A percentile compares a stretch with the other conserved stretches of the same genome.
Evolutionary conservation across 371 early-diverging fungal species (phyloP).

Genomic region (Mucor piriformis): DNA sequence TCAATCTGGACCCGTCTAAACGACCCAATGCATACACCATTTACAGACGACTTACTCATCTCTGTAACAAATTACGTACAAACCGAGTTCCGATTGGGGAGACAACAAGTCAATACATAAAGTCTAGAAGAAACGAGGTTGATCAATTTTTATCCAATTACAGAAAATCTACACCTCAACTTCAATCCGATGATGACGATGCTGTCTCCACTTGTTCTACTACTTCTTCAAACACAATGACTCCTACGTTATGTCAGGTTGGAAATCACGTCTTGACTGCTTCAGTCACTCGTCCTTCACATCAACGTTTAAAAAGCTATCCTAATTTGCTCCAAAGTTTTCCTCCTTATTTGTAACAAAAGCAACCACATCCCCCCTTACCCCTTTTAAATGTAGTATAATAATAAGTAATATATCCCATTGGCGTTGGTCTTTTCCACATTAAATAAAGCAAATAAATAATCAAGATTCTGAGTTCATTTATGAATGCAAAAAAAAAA

Average conservation of each 20-base stretch:
- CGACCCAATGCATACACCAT: slow-evolving; percentile 45
- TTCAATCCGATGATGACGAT: slow-evolving; percentile 9
- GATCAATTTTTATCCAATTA: slow-evolving; percentile 13
- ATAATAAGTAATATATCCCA: too few species aligned
- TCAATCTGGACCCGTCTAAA: slow-evolving; percentile 37
- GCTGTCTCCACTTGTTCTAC: slow-evolving; percentile 6
- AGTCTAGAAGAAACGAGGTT: slow-evolving; percentile 13
- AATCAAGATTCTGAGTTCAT: too few species aligned
- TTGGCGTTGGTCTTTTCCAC: too few species aligned
- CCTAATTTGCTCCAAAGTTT: slow-evolving; percentile 37
- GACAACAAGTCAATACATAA: slow-evolving; percentile 6
- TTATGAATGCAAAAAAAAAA: background rate
- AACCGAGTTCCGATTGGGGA: slow-evolving; percentile 3
- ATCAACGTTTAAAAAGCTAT: slow-evolving; percentile 39
- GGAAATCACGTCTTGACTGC: slow-evolving; percentile 41
- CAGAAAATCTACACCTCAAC: slow-evolving; percentile 3
- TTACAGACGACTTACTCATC: slow-evolving; percentile 25
- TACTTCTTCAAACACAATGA: slow-evolving; percentile 4
- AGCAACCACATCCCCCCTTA: background rate
- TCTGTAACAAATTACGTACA: slow-evolving; percentile 3
- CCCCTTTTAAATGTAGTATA: too few species aligned
- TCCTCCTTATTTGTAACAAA: slow-evolving; percentile 10
- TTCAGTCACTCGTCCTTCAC: slow-evolving; percentile 43
- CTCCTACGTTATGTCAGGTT: slow-evolving; percentile 23
- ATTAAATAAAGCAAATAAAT: slow-evolving; percentile 1